phyloP scores from a whole-genome alignment of 2,329 filamentous ascomycete species.

The Colletotrichum acutatum region DNA sequence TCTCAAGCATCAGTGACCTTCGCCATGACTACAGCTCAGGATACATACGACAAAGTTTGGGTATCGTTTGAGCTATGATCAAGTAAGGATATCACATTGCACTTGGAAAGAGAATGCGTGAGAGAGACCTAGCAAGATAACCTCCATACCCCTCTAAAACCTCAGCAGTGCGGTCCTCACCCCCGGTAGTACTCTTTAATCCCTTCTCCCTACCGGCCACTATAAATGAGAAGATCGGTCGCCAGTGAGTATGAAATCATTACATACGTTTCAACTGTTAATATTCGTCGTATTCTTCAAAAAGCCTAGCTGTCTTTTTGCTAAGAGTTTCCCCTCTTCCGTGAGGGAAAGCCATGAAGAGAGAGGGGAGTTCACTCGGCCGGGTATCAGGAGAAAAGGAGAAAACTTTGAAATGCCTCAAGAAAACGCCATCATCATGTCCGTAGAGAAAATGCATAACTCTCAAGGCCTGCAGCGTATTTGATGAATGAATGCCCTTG shows the following conservation, averaged over 20 bases:
- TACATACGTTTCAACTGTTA: neutral
- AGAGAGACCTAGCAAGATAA: too few species aligned
- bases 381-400: conserved; percentile 27
- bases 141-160: neutral
- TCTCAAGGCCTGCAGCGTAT: neutral
- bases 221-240: neutral
- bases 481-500: neutral
- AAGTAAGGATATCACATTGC: too few species aligned
- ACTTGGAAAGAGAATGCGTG: too few species aligned
- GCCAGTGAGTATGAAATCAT: neutral
- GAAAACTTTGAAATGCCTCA: neutral
- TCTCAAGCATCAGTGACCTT: too few species aligned
- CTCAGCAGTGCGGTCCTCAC: neutral
- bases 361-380: neutral
- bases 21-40: too few species aligned
- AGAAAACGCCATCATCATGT: conserved; percentile 22
- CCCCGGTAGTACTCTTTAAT: neutral
- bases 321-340: neutral
- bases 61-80: too few species aligned
- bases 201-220: neutral
- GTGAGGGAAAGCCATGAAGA: neutral
- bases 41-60: too few species aligned
- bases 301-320: conserved; percentile 17
- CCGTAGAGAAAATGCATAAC: neutral
- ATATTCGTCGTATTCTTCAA: neutral